A percentile compares a stretch with the other conserved stretches of the same genome.
Evolutionary conservation across 2,329 filamentous ascomycete genomes (phyloP).

Genomic region (Cytospora chrysosperma): DNA sequence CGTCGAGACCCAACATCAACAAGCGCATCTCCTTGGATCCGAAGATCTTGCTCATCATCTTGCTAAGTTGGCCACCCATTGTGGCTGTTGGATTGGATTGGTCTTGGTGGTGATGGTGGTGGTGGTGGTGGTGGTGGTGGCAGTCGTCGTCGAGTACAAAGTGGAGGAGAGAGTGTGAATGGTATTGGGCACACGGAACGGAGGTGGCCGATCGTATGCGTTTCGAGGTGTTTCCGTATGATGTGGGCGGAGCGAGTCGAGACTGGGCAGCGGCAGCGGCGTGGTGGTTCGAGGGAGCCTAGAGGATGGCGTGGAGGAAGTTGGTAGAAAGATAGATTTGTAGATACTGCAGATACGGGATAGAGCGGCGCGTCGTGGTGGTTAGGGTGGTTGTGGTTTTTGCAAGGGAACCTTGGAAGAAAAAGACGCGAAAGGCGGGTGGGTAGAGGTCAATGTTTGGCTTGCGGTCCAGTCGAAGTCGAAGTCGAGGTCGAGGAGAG

Average conservation of each 20-base stretch:
- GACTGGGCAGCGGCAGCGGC: not conserved
- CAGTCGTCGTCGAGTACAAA: not conserved
- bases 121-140: too few species aligned
- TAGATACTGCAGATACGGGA: too few species aligned
- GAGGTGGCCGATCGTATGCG: not conserved
- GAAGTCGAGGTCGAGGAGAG: too few species aligned
- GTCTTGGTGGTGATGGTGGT: not conserved
- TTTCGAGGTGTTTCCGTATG: not conserved
- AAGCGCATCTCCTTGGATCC: slow-evolving; percentile 99
- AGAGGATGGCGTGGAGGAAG: not conserved
- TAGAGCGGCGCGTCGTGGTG: not conserved
- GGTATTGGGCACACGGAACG: not conserved
- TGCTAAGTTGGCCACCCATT: slow-evolving; percentile 93
- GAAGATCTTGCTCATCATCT: slow-evolving; percentile 98
- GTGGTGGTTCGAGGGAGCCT: not conserved
- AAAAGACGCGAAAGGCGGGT: too few species aligned
- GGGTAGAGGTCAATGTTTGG: too few species aligned
- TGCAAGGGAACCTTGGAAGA: too few species aligned
- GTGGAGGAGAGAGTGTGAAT: not conserved
- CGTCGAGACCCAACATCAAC: slow-evolving; percentile 96
- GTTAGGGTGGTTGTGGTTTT: too few species aligned
- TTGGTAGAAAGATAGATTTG: too few species aligned
- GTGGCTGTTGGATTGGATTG: slow-evolving; percentile 36
- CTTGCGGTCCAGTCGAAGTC: too few species aligned
- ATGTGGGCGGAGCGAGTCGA: not conserved